Evolutionary conservation across 2,329 filamentous ascomycete species (phyloP), one percentile per base, ranked within the genome.

Genomic region (Cladosporium oxysporum): DNA sequence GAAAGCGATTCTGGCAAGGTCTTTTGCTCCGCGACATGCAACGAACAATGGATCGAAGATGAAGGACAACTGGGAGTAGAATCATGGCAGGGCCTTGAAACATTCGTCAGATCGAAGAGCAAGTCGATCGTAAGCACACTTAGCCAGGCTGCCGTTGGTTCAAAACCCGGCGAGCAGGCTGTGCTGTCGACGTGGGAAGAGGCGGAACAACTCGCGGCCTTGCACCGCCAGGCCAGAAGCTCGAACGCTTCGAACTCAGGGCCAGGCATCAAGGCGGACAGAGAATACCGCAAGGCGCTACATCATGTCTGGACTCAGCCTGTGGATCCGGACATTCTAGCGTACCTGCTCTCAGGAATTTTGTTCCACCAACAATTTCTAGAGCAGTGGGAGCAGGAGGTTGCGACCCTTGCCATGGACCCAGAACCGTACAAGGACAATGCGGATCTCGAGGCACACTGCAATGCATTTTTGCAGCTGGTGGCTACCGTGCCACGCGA

Each of bases 391-490:
- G 61, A 71, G 0, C 60, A 68, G 7, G 69, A 73, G 4, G 64
- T 83, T 0, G 70, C 78, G 12, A 73, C 73, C 6, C 78, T 83
- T 2, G 80, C 78, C 2, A 70, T 73, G 35, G 80, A 83, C 70
- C 59, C 72, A 1, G 76, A 72, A 21, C 80, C 82, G 0, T 83
- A 83, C 70, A 76, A 75, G 55, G 79, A 73, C 58, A 59, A 71
- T 7, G 73, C 75, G 26, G 79, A 82, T 55, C 77, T 83, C 1
- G 62, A 72, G 8, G 73, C 75, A 5, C 79, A 79, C 64, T 78
- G 75, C 55, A 73, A 75, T 37, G 76, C 77, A 8, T 83, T 80
- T 66, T 72, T 81, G 5, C 80, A 82, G 44, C 78, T 83, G 11
- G 71, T 79, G 8, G 73, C 77, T 5, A 71, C 81, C 12, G 71